Evolutionary conservation across 2,329 filamentous ascomycete species (phyloP).

Genomic region (Phoma sp.): DNA sequence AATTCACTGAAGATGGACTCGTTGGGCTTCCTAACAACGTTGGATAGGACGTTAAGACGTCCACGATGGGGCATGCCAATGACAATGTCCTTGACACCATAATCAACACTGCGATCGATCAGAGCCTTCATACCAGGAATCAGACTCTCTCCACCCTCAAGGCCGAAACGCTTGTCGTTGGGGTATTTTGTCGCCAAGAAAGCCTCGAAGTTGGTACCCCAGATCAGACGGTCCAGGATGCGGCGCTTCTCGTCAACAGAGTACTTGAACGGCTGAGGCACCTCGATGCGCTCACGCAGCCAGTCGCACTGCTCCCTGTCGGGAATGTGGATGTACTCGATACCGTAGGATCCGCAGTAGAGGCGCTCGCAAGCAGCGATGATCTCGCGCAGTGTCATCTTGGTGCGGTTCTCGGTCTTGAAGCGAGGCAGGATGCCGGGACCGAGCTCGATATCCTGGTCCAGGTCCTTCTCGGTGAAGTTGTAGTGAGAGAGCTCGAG

Average conservation of each 20-base stretch:
- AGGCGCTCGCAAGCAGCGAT: slow-evolving; percentile 90
- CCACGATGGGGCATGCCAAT: slow-evolving; percentile 99
- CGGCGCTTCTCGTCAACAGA: slow-evolving; percentile 97
- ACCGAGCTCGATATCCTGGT: slow-evolving; percentile 88
- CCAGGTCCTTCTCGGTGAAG: slow-evolving; percentile 92
- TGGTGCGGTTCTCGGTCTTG: slow-evolving; percentile 83
- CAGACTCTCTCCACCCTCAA: slow-evolving; percentile 95
- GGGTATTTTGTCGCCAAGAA: slow-evolving; percentile 98
- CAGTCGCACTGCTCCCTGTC: slow-evolving; percentile 98
- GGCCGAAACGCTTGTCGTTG: slow-evolving; percentile 98
- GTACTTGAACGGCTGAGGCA: slow-evolving; percentile 95
- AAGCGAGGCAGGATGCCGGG: slow-evolving; percentile 95
- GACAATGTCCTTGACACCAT: slow-evolving; percentile 98
- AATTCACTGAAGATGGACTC: slow-evolving; percentile 99
- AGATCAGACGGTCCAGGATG: slow-evolving; percentile 96
- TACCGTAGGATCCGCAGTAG: slow-evolving; percentile 96
- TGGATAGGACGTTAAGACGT: slow-evolving; percentile 95
- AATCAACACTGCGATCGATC: slow-evolving; percentile 97
- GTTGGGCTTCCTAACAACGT: slow-evolving; percentile 98
- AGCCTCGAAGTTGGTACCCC: slow-evolving; percentile 95
- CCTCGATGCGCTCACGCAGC: slow-evolving; percentile 93
- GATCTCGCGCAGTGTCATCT: slow-evolving; percentile 97
- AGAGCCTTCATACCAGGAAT: slow-evolving; percentile 99
- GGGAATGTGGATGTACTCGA: slow-evolving; percentile 99
- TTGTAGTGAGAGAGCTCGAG: slow-evolving; percentile 91